Percentiles rank a stretch among this genome's conserved stretches.
Conservation (phyloP, 208 protist species). For the Crithidia sp. region DNA sequence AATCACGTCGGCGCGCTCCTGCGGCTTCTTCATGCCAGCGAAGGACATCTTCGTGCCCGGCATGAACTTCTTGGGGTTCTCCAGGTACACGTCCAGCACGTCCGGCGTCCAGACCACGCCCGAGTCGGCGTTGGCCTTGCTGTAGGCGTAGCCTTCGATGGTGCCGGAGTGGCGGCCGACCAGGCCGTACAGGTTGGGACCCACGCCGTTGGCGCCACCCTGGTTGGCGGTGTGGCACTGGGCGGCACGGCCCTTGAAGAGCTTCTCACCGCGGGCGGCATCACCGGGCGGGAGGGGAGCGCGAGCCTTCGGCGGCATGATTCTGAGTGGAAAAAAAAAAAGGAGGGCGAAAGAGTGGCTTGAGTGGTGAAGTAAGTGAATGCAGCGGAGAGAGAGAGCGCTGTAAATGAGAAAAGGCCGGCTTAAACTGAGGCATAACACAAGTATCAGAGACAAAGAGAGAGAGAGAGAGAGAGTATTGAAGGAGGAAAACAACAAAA, state of each 20-base stretch:
- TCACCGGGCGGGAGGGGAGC: constrained; percentile 81
- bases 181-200: constrained; percentile 93
- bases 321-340: constrained; percentile 8
- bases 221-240: constrained; percentile 93
- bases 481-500: not conserved
- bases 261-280: constrained; percentile 85
- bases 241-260: constrained; percentile 94
- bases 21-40: constrained; percentile 93
- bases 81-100: constrained; percentile 94
- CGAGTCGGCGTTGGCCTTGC: constrained; percentile 94
- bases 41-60: constrained; percentile 98
- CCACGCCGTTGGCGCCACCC: constrained; percentile 92
- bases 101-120: constrained; percentile 94
- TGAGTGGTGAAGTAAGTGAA: not conserved
- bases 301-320: constrained; percentile 76
- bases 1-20: constrained; percentile 95
- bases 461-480: not conserved
- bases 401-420: not conserved
- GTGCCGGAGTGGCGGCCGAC: constrained; percentile 92
- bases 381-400: not conserved
- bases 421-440: too few species aligned
- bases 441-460: too few species aligned
- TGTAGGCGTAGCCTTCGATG: constrained; percentile 94
- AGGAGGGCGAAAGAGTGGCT: constrained; percentile 1
- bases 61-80: constrained; percentile 98